Evolutionary conservation across 345 rosid species (phyloP).

Genomic region (Eucalyptus paniculata): DNA sequence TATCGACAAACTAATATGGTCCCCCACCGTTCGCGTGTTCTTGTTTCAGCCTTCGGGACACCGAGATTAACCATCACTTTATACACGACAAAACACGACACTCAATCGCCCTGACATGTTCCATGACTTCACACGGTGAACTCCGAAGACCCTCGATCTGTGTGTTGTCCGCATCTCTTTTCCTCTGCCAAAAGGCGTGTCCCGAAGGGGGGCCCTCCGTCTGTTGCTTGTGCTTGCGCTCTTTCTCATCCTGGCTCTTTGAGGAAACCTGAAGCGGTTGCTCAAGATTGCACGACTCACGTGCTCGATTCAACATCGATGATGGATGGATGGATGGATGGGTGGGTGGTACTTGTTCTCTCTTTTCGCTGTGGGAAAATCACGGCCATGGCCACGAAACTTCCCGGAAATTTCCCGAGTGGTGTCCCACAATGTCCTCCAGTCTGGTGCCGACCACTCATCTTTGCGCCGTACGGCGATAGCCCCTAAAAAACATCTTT

Average conservation of each 20-base stretch:
- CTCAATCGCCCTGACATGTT: background rate
- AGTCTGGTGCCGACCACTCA: background rate
- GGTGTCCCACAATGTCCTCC: background rate
- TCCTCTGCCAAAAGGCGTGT: fast-evolving
- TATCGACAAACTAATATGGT: background rate
- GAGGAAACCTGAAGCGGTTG: no score
- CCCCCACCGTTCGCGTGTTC: background rate
- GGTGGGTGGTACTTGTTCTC: background rate
- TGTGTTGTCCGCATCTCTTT: background rate
- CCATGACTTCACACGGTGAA: background rate
- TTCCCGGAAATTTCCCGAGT: background rate
- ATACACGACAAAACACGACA: no score
- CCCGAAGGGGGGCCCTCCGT: background rate
- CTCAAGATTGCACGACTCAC: background rate
- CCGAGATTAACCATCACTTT: background rate
- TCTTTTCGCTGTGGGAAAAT: background rate
- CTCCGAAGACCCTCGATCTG: background rate
- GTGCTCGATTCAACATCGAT: background rate
- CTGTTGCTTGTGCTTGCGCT: no score
- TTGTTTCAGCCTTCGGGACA: background rate
- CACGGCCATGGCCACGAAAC: background rate
- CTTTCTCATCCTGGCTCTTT: no score
- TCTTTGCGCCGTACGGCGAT: background rate
- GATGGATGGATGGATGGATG: background rate
- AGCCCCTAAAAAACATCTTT: background rate